Conservation (phyloP, 2,329 filamentous ascomycete genomes). For the Rutstroemia sp. region DNA sequence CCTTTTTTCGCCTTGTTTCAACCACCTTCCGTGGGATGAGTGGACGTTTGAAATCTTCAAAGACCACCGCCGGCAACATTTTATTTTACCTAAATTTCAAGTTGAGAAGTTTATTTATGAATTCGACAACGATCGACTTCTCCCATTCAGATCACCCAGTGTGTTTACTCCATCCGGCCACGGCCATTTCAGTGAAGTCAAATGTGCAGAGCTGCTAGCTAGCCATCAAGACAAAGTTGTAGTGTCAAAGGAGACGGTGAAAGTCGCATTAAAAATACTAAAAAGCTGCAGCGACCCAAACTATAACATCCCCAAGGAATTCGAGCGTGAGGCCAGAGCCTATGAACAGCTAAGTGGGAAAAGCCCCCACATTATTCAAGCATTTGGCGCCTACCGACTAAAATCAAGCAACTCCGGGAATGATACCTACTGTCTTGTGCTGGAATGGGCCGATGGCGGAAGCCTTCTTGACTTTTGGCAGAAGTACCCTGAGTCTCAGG, state of each 20-base stretch:
- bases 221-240: background rate
- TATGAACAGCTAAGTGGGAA: background rate
- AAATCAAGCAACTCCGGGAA: too few species aligned
- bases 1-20: background rate
- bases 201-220: background rate
- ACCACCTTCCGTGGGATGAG: background rate
- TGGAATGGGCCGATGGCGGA: too few species aligned
- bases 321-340: constrained; percentile 1
- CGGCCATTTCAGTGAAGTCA: background rate
- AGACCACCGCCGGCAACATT: background rate
- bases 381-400: background rate
- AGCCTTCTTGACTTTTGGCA: too few species aligned
- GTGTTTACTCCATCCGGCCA: background rate
- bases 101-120: background rate
- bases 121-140: background rate
- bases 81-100: background rate
- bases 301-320: background rate
- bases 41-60: too few species aligned
- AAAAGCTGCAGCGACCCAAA: background rate
- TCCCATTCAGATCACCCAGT: background rate
- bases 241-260: background rate
- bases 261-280: background rate
- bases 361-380: background rate
- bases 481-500: too few species aligned
- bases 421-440: too few species aligned